phyloP scores from a whole-genome alignment of 345 rosid genomes.

The Eucalyptus decipiens region DNA sequence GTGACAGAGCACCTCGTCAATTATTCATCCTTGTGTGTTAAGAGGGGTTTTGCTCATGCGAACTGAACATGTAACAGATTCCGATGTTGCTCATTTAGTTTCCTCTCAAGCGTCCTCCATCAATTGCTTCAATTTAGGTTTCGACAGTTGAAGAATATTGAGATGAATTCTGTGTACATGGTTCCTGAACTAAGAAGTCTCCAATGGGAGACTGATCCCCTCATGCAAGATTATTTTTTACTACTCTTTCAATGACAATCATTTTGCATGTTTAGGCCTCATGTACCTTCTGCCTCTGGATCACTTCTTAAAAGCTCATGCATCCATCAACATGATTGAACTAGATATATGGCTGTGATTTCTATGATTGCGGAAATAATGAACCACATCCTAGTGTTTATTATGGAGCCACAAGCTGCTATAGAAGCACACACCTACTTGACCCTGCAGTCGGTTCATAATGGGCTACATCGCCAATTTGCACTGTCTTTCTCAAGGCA shows the following conservation, averaged over 20 bases:
- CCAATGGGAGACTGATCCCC: neutral
- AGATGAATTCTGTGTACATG: neutral
- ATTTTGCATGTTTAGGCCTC: neutral
- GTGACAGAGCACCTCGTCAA: neutral
- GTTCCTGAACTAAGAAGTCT: neutral
- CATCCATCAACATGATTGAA: neutral
- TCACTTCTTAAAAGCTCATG: neutral
- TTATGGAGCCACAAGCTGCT: neutral
- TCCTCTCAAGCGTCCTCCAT: neutral
- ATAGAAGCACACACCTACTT: neutral
- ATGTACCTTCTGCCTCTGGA: neutral
- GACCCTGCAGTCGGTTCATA: neutral
- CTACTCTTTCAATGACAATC: neutral
- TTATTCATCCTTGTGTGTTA: neutral
- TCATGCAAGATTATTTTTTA: neutral
- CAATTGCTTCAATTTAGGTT: neutral
- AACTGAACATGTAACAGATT: neutral
- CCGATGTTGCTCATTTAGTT: neutral
- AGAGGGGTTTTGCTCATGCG: neutral
- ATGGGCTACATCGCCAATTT: neutral
- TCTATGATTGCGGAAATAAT: neutral
- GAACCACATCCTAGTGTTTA: neutral
- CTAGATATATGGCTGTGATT: neutral
- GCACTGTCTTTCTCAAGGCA: neutral
- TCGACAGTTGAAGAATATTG: neutral